These are phyloP conservation scores for Rhipidocladum racemiflorum DNA, from an alignment of 176 grass and related monocot species.

Conservation along the genomic window DNA sequence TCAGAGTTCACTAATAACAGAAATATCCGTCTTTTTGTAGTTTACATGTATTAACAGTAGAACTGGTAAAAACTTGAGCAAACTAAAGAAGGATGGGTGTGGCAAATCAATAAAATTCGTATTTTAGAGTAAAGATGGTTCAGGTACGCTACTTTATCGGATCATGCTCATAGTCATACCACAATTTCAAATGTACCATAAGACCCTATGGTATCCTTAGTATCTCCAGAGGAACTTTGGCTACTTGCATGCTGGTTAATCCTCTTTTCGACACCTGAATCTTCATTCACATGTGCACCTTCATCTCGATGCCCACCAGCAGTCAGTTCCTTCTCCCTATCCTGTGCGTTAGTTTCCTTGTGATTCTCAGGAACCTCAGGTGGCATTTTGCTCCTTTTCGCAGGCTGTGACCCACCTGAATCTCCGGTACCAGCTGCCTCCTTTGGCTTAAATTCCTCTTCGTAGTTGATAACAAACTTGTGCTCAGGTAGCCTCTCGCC, in stretches of 20 bases:
- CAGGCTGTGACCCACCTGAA: neutral
- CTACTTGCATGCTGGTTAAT: constrained; percentile 16
- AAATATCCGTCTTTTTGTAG: neutral
- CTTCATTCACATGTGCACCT: constrained; percentile 1
- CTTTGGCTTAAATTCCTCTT: constrained; percentile 41
- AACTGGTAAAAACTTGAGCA: neutral
- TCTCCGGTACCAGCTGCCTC: constrained; percentile 8
- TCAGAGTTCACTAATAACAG: neutral
- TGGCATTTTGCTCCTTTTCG: constrained; percentile 47
- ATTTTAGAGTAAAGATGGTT: neutral
- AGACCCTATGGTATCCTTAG: constrained; percentile 18
- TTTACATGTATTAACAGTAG: neutral
- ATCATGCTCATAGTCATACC: constrained; percentile 11
- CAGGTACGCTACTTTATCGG: neutral
- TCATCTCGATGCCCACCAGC: constrained; percentile 5
- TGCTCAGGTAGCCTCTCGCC: constrained; percentile 60
- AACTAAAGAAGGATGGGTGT: neutral
- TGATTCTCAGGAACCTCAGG: neutral
- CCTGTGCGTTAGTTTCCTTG: neutral
- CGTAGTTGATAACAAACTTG: constrained; percentile 52
- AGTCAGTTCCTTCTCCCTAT: neutral
- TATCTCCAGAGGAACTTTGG: constrained; percentile 31
- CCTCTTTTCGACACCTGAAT: constrained; percentile 19
- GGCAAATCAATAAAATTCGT: neutral
- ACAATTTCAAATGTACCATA: constrained; percentile 29